Base-by-base conservation (phyloP, 129 eudicot species). In the Flaveria linearis region DNA sequence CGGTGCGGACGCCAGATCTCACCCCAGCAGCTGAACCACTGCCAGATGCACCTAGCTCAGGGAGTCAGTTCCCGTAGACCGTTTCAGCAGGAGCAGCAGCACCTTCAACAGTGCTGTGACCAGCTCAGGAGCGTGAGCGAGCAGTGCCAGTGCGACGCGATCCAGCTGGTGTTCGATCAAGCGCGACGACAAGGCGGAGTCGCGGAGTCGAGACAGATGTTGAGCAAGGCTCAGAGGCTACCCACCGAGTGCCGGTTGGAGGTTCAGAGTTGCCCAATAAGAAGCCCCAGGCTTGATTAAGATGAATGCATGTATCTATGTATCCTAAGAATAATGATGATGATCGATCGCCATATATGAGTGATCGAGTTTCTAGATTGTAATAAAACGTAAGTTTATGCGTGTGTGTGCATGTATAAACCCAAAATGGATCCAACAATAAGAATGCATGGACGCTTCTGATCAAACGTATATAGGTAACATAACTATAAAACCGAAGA, bases 1-100 rank as follows among this genome's bases (percentile, higher is more conserved):
- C 66, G 30, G 63, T 71, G 76, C 76, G 15, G 46, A 8, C 52
- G 1, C 9, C 28, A 51, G 64, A 36, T 51, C n/a, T 20, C 36
- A 2, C 0, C 51, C 12, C 9, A 71, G 47, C 47, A 71, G 64
- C n/a, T 71, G 22, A 71, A 30, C 76, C n/a, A 30, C 9, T 71
- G 76, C 76, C 11, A 71, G 30, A 71, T 51, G 76, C 76, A 71
- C 64, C 76, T 71, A 11, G 8, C 49, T n/a, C 4, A 71, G 46
- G 53, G 16, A 43, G 6, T 30, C 4, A 16, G 9, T 4, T 6
- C 18, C 25, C 25, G 18, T n/a, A 7, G 18, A 50, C 55, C 55
- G n/a, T 12, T 50, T 14, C 60, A 10, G 16, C 15, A 50, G 46
- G 12, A 71, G 6, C 76, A 71, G 3, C 49, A 53, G 5, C 57